These are phyloP conservation scores for Uronychia binucleata DNA, from an alignment of 73 alveolate genomes.

Conservation along the genomic window DNA sequence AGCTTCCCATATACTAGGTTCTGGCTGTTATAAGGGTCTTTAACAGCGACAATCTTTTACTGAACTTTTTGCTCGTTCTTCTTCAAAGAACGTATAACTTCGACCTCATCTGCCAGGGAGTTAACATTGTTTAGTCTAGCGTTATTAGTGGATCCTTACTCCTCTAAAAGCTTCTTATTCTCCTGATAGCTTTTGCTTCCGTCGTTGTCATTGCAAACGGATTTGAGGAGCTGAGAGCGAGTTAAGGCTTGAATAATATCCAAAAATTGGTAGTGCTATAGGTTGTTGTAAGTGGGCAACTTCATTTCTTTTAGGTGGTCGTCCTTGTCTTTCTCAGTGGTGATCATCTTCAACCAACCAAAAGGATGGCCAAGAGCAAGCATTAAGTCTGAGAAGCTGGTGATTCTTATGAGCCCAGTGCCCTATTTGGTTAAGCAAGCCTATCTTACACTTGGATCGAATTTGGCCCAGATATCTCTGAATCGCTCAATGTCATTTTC, in stretches of 20 bases:
- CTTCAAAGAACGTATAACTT: not conserved
- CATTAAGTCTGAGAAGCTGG: not conserved
- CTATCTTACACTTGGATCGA: not conserved
- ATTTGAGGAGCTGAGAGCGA: not conserved
- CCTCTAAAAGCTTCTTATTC: not conserved
- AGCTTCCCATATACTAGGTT: not conserved
- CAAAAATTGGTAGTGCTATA: not conserved
- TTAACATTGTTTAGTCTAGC: not conserved
- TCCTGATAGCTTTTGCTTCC: not conserved
- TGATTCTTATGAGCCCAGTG: not conserved
- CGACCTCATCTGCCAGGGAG: not conserved
- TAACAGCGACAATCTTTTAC: not conserved
- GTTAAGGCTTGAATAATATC: not conserved
- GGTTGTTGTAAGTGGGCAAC: not conserved
- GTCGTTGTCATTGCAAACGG: not conserved
- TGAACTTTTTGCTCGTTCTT: not conserved
- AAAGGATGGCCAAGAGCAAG: not conserved
- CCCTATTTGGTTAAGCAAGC: not conserved
- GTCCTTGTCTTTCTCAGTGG: not conserved
- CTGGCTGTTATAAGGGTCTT: not conserved
- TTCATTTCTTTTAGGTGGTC: not conserved
- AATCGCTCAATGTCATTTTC: not conserved
- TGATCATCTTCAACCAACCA: not conserved
- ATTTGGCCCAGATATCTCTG: not conserved
- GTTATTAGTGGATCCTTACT: not conserved